phyloP scores from a whole-genome alignment of 148 eudicot genomes.

The Linanthus parryae region DNA sequence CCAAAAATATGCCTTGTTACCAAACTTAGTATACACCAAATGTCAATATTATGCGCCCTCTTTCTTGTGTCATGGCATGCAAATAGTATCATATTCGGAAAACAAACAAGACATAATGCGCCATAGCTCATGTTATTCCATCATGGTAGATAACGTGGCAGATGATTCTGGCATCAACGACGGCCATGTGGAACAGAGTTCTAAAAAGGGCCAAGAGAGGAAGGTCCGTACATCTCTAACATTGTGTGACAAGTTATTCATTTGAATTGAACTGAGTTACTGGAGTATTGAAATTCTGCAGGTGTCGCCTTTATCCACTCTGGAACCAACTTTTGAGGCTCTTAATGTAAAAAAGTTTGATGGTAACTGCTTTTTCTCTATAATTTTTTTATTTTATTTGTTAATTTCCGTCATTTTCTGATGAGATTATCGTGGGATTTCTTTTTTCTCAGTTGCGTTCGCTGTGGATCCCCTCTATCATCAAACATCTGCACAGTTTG shows the following conservation, averaged over 20 bases:
- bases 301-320: constrained; percentile 82
- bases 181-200: constrained; percentile 26
- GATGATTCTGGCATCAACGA: constrained; percentile 17
- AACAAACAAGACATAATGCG: no score
- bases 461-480: constrained; percentile 97
- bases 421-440: background rate
- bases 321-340: constrained; percentile 85
- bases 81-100: no score
- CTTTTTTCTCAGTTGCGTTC: constrained; percentile 53
- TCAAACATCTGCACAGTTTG: constrained; percentile 96
- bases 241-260: background rate
- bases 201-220: constrained; percentile 31
- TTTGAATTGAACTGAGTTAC: background rate
- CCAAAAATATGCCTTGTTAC: no score
- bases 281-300: constrained; percentile 27
- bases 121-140: no score
- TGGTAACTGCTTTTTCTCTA: constrained; percentile 36
- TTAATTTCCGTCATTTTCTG: no score
- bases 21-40: no score
- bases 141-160: no score
- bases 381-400: no score
- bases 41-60: no score
- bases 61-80: no score
- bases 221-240: constrained; percentile 24
- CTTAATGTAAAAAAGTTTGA: constrained; percentile 93